Conservation (phyloP, 768 basidiomycete genomes). For the Mycena rebaudengoi region DNA sequence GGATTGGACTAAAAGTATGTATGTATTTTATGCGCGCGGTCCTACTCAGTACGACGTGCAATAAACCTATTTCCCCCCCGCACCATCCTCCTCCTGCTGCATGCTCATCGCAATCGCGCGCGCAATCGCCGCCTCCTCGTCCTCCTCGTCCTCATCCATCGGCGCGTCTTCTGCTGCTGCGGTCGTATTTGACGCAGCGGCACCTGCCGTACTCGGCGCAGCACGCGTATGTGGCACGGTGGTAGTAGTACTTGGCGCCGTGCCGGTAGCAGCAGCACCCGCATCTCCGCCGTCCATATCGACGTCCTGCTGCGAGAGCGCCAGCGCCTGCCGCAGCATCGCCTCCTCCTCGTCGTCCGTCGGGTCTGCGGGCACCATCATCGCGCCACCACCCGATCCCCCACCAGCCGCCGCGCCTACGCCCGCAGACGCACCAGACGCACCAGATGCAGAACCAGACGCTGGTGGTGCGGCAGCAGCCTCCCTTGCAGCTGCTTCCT, state of each 20-base stretch:
- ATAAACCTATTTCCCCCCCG: conserved; percentile 7
- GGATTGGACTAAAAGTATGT: conserved; percentile 4
- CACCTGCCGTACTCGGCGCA: conserved; percentile 8
- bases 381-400: conserved; percentile 34
- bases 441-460: conserved; percentile 34
- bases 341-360: conserved; percentile 82
- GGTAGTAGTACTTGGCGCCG: too few relatives aligned
- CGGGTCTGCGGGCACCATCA: conserved; percentile 48
- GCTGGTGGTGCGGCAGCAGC: conserved; percentile 55
- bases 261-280: too few relatives aligned
- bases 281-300: conserved; percentile 54
- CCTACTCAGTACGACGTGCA: neutral
- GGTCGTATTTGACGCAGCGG: conserved; percentile 7
- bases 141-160: conserved; percentile 63
- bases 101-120: conserved; percentile 95
- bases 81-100: conserved; percentile 46
- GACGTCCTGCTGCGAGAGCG: conserved; percentile 70
- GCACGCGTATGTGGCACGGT: too few relatives aligned
- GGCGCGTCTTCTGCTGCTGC: conserved; percentile 29
- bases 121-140: conserved; percentile 89
- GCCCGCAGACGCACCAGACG: conserved; percentile 47
- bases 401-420: conserved; percentile 44
- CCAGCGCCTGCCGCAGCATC: conserved; percentile 78
- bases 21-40: too few relatives aligned
- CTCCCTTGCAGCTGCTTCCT: conserved; percentile 88